Evolutionary conservation across 768 basidiomycete genomes (phyloP), one percentile per base, ranked within the genome.

Genomic region (Rhizopogon rudus): DNA sequence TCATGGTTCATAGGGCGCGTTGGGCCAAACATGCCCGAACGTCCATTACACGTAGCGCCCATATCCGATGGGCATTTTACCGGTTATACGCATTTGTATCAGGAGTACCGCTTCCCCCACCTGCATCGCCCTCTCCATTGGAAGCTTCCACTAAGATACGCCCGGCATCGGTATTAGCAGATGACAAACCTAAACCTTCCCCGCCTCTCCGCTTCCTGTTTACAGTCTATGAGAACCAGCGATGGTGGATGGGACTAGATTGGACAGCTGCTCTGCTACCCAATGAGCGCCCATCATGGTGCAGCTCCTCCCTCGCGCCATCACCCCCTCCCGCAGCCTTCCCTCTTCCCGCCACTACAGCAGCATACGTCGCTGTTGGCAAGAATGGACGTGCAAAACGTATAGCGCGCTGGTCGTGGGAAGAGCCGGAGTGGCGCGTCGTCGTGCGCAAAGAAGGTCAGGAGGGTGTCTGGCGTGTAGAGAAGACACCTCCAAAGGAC

Each of bases 161-260:
- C 12, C 66, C 68, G 17, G 41, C 25, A 9, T 57, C 68, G 22
- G 56, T 66, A 14, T 33, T 41, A 16, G 57, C 62, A 12, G 65
- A 59, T 28, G 60, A 61, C 53, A 51, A 58, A 13, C 68, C 60
- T 0, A 60, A 49, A 25, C 61, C 68, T 4, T 70, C 63, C 1
- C 60, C 68, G 0, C 64, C 68, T 16, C 70, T 88, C 33, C 84
- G 88, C 20, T 94, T 95, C 74, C 78, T 90, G 45, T 95, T 95
- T 65, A 91, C 87, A n/a, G 72, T 95, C 10, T 87, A 91, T 65
- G 93, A 97, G 70, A 96, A 96, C 70, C 93, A 97, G 71, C 81
- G 94, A 6, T 96, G 94, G 94, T 98, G 94, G 94, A 84, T 98
- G 82, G 93, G 90, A 12, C 81, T 98, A 43, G 94, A 97, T 71